These are phyloP conservation scores for Ogataea methanolica DNA, from an alignment of 805 yeast species.

Conservation along the genomic window DNA sequence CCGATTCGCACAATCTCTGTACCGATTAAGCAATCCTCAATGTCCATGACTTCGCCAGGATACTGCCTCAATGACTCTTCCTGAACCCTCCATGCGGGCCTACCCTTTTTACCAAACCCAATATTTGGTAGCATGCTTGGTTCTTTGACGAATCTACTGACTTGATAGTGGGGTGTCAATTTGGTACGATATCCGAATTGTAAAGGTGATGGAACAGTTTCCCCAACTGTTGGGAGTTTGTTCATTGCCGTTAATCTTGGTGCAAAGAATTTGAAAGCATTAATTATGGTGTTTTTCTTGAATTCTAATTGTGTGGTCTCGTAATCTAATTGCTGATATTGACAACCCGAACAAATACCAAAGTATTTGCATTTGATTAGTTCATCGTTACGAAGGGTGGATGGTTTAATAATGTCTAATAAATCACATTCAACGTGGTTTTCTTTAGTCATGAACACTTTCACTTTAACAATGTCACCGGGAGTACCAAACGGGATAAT, in stretches of 20 bases:
- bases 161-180: slow-evolving; percentile 90
- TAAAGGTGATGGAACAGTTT: slow-evolving; percentile 59
- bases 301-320: slow-evolving; percentile 58
- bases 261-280: slow-evolving; percentile 79
- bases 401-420: slow-evolving; percentile 35
- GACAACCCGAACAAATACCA: slow-evolving; percentile 93
- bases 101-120: slow-evolving; percentile 87
- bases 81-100: slow-evolving; percentile 60
- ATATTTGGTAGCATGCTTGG: slow-evolving; percentile 49
- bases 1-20: slow-evolving; percentile 75
- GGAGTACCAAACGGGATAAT: slow-evolving; percentile 85
- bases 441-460: slow-evolving; percentile 75
- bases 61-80: slow-evolving; percentile 26
- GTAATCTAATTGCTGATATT: slow-evolving; percentile 77
- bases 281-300: slow-evolving; percentile 68
- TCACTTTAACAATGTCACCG: slow-evolving; percentile 70
- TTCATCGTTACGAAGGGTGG: slow-evolving; percentile 46
- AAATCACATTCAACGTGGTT: slow-evolving; percentile 72
- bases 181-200: slow-evolving; percentile 82
- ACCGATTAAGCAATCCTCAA: slow-evolving; percentile 91
- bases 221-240: slow-evolving; percentile 54
- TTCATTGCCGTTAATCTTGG: slow-evolving; percentile 41
- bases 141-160: slow-evolving; percentile 44
- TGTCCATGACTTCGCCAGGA: slow-evolving; percentile 77
- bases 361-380: slow-evolving; percentile 77